Percentiles rank a stretch among this genome's conserved stretches.
phyloP scores from a whole-genome alignment of 805 yeast genomes.

The Starmerella cellae region DNA sequence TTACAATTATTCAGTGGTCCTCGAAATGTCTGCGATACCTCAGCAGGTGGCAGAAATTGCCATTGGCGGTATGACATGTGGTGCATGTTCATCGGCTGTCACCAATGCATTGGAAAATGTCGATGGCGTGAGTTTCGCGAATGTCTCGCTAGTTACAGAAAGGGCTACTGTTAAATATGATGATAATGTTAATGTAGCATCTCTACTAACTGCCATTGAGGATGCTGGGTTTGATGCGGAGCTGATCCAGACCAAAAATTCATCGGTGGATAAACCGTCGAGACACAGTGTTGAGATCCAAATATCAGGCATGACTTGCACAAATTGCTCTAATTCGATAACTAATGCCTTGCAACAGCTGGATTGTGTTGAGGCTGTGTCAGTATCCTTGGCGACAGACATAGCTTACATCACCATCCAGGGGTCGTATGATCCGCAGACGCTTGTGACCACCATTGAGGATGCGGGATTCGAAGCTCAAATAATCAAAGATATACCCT shows the following conservation, averaged over 20 bases:
- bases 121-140: constrained; percentile 41
- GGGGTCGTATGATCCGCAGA: constrained; percentile 23
- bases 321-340: constrained; percentile 65
- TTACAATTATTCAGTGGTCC: not conserved
- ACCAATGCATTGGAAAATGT: constrained; percentile 38
- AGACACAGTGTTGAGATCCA: constrained; percentile 17
- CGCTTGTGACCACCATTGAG: constrained; percentile 45
- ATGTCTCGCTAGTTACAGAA: constrained; percentile 66
- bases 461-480: constrained; percentile 61
- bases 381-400: constrained; percentile 66
- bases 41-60: not conserved
- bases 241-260: constrained; percentile 2
- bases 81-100: constrained; percentile 66
- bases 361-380: constrained; percentile 40
- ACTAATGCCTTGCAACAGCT: constrained; percentile 38
- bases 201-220: constrained; percentile 46
- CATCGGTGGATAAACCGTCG: not conserved
- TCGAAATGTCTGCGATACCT: not conserved
- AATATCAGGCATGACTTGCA: constrained; percentile 81
- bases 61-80: constrained; percentile 79
- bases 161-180: constrained; percentile 49
- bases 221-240: constrained; percentile 60
- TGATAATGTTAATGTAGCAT: constrained; percentile 26
- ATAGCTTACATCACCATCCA: constrained; percentile 48
- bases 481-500: constrained; percentile 4